These are phyloP conservation scores for Paralagenidium karlingii DNA, from an alignment of 352 stramenopile genomes.

Conservation along the genomic window DNA sequence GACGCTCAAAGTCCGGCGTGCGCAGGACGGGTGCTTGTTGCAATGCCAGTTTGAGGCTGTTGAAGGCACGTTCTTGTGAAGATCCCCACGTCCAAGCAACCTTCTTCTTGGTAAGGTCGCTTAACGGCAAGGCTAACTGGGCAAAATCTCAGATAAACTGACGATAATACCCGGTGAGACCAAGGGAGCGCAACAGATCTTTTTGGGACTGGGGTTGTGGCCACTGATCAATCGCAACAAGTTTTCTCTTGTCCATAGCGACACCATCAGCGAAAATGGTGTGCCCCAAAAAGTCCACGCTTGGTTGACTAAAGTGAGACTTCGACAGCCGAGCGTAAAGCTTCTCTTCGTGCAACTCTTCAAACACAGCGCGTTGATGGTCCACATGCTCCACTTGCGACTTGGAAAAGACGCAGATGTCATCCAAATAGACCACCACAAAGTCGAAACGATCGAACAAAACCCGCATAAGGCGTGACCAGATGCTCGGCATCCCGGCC, in stretches of 20 bases:
- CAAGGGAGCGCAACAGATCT: constrained; percentile 9
- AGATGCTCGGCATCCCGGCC: constrained; percentile 2
- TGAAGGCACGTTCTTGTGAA: constrained; percentile 4
- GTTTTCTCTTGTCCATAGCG: constrained; percentile 3
- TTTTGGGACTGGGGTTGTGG: constrained; percentile 3
- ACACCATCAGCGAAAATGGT: constrained; percentile 5
- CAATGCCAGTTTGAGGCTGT: constrained; percentile 5
- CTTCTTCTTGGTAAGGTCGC: constrained; percentile 5
- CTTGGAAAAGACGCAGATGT: constrained; percentile 8
- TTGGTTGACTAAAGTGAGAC: constrained; percentile 9
- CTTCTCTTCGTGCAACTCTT: constrained; percentile 9
- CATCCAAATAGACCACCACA: constrained; percentile 4
- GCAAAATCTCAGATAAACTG: constrained; percentile 8
- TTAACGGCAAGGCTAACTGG: constrained; percentile 7
- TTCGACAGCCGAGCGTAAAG: constrained; percentile 10
- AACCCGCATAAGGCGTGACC: constrained; percentile 4
- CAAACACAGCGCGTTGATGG: not conserved
- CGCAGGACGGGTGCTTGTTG: constrained; percentile 1
- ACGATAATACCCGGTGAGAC: constrained; percentile 11
- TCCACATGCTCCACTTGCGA: constrained; percentile 1
- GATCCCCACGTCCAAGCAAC: constrained; percentile 4
- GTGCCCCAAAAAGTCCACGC: constrained; percentile 15
- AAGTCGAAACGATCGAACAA: constrained; percentile 3
- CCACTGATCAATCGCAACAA: constrained; percentile 3
- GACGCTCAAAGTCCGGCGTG: constrained; percentile 2